Evolutionary conservation across 345 rosid genomes (phyloP), one percentile per base, ranked within the genome.

Genomic region (Eucalyptus sp.): DNA sequence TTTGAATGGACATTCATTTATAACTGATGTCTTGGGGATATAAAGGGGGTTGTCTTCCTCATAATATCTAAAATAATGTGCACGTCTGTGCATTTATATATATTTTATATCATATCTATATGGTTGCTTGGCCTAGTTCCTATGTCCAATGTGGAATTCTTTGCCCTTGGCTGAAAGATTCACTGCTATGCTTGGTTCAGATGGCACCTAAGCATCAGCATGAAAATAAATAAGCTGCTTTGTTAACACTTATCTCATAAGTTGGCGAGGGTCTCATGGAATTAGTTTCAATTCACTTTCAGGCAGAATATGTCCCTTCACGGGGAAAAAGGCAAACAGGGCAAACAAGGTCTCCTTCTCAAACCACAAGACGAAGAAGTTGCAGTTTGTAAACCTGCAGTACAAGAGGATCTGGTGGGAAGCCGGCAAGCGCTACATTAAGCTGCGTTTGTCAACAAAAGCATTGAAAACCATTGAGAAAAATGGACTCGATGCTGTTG

Each of bases 331-430:
- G 87, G 92, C 99, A 25, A 98, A 96, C 95, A 96, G 87, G 94
- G 99, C 97, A 5, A 96, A 96, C 95, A 93, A 92, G 90, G 99
- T 98, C 22, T 95, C 99, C 25, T 98, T 98, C 92, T 98, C 99
- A 4, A 98, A 97, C 95, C 98, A 97, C 95, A 98, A 95, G 98
- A 96, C 99, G 6, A 98, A 92, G 93, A 97, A 92, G 94, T 88
- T 94, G 93, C 99, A 97, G 92, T 95, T 95, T 91, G 99, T 98
- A 79, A 98, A 98, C 90, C 91, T 98, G 86, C 99, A 98, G 89
- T 95, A 96, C 94, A 97, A 98, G 94, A 96, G 62, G 91, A 90
- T 97, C 48, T 98, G 99, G 99, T 98, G 99, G 99, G 99, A 96
- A 92, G 97, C 95, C 5, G 99, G 99, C 10, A 97, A 96, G 89